Evolutionary conservation across 2,329 filamentous ascomycete species (phyloP).

Genomic region (Trichoderma sp.): DNA sequence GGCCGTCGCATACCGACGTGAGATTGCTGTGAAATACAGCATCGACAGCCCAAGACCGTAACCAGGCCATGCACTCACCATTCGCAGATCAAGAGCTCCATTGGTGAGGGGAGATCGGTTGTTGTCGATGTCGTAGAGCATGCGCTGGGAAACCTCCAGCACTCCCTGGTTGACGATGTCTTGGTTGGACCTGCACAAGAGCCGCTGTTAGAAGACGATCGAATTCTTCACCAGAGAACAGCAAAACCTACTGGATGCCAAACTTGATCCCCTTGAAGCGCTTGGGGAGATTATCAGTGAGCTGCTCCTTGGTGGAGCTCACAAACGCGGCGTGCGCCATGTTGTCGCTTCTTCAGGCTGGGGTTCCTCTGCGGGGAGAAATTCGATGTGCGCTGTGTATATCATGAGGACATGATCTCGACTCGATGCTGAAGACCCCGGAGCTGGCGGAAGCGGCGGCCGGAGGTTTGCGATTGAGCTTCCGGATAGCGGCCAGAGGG

Average conservation of each 20-base stretch:
- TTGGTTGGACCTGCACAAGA: slow-evolving; percentile 69
- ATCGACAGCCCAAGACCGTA: not conserved
- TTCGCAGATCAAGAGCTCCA: slow-evolving; percentile 82
- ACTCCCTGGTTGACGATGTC: slow-evolving; percentile 96
- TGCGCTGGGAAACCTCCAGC: slow-evolving; percentile 89
- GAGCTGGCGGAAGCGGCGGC: not conserved
- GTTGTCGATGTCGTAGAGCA: slow-evolving; percentile 87
- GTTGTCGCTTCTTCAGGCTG: slow-evolving; percentile 11
- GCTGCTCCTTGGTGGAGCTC: slow-evolving; percentile 69
- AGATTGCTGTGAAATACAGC: not conserved
- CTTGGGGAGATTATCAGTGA: slow-evolving; percentile 85
- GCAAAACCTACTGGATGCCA: slow-evolving; percentile 70
- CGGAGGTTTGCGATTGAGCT: not conserved
- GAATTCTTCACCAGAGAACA: not conserved
- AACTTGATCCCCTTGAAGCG: slow-evolving; percentile 93
- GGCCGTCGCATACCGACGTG: rapidly evolving
- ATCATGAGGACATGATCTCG: slow-evolving; percentile 23
- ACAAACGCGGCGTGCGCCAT: slow-evolving; percentile 26
- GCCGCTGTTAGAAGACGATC: not conserved
- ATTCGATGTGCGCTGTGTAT: not conserved
- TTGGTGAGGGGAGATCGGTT: slow-evolving; percentile 74
- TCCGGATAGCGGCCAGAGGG: not conserved
- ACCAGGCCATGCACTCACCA: slow-evolving; percentile 49
- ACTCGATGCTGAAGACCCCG: not conserved
- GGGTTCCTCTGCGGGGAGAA: slow-evolving; percentile 7